Evolutionary conservation across 495 filamentous ascomycete species (phyloP).

Genomic region (Hyaloscypha variabilis): DNA sequence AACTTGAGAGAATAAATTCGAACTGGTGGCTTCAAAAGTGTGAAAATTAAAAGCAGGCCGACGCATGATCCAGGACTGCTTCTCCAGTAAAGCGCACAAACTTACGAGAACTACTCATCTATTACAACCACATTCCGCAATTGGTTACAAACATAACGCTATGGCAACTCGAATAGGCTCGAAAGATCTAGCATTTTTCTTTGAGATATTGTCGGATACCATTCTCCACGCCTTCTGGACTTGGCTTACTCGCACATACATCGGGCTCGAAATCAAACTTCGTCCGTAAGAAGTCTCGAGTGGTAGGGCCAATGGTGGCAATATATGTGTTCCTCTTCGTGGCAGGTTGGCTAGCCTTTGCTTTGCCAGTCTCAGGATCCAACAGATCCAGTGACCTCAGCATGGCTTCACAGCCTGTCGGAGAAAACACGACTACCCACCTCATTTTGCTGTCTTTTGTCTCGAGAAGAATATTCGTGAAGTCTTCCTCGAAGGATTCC

Average conservation of each 20-base stretch:
- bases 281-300: constrained; percentile 68
- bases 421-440: constrained; percentile 95
- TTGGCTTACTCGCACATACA: constrained; percentile 81
- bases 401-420: constrained; percentile 84
- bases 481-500: constrained; percentile 69
- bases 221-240: constrained; percentile 76
- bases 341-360: constrained; percentile 32
- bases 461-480: constrained; percentile 47
- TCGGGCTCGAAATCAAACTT: constrained; percentile 75
- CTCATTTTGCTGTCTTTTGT: constrained; percentile 44
- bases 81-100: not conserved
- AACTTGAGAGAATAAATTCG: not conserved
- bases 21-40: not conserved
- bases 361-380: constrained; percentile 49
- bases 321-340: constrained; percentile 54
- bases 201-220: constrained; percentile 63
- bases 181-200: constrained; percentile 2
- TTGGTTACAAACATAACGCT: not conserved
- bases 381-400: constrained; percentile 64
- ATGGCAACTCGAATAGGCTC: not conserved
- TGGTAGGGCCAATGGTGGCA: constrained; percentile 94
- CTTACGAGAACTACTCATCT: not conserved
- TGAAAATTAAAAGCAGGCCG: not conserved
- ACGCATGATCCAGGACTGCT: not conserved
- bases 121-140: not conserved